phyloP scores from a whole-genome alignment of 2,329 filamentous ascomycete species.

The Pseudogymnoascus sp. region DNA sequence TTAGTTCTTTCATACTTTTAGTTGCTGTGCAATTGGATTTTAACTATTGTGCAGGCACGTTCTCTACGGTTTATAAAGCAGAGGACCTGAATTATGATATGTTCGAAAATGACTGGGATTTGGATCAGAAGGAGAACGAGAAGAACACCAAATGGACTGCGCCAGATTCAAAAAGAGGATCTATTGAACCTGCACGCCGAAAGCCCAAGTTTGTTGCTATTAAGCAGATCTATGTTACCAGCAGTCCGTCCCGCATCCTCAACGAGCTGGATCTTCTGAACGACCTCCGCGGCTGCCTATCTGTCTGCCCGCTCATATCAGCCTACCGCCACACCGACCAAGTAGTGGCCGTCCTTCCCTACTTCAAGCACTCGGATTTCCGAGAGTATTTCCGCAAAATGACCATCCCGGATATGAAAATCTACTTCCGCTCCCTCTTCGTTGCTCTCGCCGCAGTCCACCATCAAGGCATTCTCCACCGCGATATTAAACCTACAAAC shows the following conservation, averaged over 20 bases:
- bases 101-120: constrained; percentile 83
- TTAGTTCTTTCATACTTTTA: constrained; percentile 31
- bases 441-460: constrained; percentile 80
- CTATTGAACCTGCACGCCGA: constrained; percentile 32
- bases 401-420: constrained; percentile 74
- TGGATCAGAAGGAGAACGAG: constrained; percentile 54
- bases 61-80: constrained; percentile 98
- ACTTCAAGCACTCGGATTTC: constrained; percentile 94
- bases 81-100: constrained; percentile 81
- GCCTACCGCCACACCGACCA: constrained; percentile 94
- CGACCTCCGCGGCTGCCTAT: constrained; percentile 72
- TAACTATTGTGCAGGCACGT: constrained; percentile 60
- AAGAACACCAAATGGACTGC: constrained; percentile 61
- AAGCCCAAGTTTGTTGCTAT: constrained; percentile 81
- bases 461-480: constrained; percentile 75
- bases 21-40: constrained; percentile 10
- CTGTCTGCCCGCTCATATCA: constrained; percentile 91
- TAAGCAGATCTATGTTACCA: constrained; percentile 99
- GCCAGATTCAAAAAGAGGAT: constrained; percentile 54
- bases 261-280: constrained; percentile 94
- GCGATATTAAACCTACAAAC: constrained; percentile 96
- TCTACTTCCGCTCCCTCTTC: constrained; percentile 86
- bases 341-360: constrained; percentile 88
- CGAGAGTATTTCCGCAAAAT: constrained; percentile 89
- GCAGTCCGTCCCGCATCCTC: constrained; percentile 83